Evolutionary conservation across 73 alveolate genomes (phyloP).

Genomic region (Halteria grandinella): DNA sequence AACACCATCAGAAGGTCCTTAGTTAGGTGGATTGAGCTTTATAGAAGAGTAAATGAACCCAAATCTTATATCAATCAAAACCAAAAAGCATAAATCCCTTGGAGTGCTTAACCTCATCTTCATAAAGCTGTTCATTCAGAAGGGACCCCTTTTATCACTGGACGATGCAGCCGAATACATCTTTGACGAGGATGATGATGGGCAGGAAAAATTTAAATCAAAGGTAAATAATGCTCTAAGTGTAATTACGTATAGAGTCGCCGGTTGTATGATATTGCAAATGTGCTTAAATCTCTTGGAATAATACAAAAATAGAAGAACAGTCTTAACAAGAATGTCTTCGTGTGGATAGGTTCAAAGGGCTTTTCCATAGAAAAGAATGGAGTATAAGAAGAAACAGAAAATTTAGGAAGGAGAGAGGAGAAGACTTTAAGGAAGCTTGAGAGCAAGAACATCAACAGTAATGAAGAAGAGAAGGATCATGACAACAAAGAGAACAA

Average conservation of each 20-base stretch:
- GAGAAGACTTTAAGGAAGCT: not conserved
- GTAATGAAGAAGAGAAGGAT: not conserved
- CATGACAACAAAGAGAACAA: no score
- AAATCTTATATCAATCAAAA: slow-evolving; percentile 23
- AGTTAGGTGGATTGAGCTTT: not conserved
- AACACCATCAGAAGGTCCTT: not conserved
- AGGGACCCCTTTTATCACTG: slow-evolving; percentile 1
- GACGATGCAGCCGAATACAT: slow-evolving; percentile 42
- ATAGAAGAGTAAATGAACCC: not conserved
- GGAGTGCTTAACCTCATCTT: slow-evolving; percentile 39
- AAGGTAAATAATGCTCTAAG: not conserved
- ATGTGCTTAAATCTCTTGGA: slow-evolving; percentile 36
- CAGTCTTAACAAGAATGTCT: slow-evolving; percentile 4
- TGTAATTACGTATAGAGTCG: slow-evolving; percentile 1
- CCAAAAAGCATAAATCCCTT: slow-evolving; percentile 34
- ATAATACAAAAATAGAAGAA: slow-evolving; percentile 27
- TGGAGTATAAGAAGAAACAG: no score
- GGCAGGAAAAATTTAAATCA: slow-evolving; percentile 9
- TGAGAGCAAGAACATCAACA: not conserved
- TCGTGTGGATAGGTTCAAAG: slow-evolving; percentile 29
- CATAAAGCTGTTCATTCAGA: slow-evolving; percentile 12
- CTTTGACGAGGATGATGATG: slow-evolving; percentile 40
- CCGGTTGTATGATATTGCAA: slow-evolving; percentile 35
- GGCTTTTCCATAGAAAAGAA: slow-evolving; percentile 31
- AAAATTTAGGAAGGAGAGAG: no score